Evolutionary conservation across 768 basidiomycete species (phyloP), one percentile per base, ranked within the genome.

Genomic region (Russula emetica): DNA sequence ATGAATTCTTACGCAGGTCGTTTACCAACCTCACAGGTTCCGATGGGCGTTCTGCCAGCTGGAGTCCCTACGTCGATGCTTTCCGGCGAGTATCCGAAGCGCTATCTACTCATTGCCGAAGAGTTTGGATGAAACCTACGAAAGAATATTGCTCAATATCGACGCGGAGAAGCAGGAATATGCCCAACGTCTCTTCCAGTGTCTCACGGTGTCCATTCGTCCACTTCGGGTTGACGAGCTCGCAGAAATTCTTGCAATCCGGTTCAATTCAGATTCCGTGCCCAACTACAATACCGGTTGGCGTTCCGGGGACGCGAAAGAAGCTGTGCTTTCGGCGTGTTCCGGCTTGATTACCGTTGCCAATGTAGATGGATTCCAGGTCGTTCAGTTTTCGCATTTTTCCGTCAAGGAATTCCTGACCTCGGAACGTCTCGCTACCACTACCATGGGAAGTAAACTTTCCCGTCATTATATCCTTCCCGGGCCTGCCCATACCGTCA

Each of bases 351-450:
- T 60, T n/a, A 32, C 51, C n/a, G 18, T 60, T 11, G 20, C 5
- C 51, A 44, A 52, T 5, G 28, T 40, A 18, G 40, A 52, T 18
- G 50, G 40, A 9, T 38, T 14, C 16, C 18, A 13, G 38, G 28
- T 60, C 28, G 59, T 52, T 18, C 59, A 60, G 5, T 60, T 52
- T 42, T 20, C 59, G 6, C 63, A 64, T 53, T 52, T 60, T 34
- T 47, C 63, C 2, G 63, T 64, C 16, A 64, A 54, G 22, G 63
- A 64, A 9, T 64, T 55, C 8, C 32, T 64, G 32, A 24, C 28
- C 10, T 64, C 63, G 0, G 32, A 38, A 8, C 63, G 58, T 11
- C 63, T 64, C 42, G 32, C 38, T 5, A 16, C 13, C 1, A 24
- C 38, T 5, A 16, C 13, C 1, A 24, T 47, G 6, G 26, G 6